Evolutionary conservation across 2,329 filamentous ascomycete genomes (phyloP).

Genomic region (Cryoendolithus antarcticus): DNA sequence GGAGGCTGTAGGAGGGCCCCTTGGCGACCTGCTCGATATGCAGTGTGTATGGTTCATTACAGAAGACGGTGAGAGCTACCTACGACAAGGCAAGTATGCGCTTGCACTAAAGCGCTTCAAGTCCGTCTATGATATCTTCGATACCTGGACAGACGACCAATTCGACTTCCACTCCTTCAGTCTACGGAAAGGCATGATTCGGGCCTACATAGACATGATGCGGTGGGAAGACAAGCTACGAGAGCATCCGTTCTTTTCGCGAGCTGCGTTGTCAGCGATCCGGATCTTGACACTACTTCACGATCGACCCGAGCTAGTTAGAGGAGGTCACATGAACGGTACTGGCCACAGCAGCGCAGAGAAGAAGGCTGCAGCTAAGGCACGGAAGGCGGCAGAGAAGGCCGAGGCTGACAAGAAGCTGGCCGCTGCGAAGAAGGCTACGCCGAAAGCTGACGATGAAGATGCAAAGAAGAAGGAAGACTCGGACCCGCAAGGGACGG

Average conservation of each 20-base stretch:
- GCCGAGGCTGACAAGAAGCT: constrained; percentile 68
- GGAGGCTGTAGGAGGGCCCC: constrained; percentile 73
- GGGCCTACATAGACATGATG: constrained; percentile 91
- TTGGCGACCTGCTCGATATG: constrained; percentile 92
- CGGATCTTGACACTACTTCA: constrained; percentile 67
- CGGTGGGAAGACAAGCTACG: constrained; percentile 87
- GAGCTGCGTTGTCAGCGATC: constrained; percentile 70
- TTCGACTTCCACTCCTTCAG: constrained; percentile 99
- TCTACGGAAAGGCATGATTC: constrained; percentile 87
- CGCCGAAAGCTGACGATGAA: constrained; percentile 49
- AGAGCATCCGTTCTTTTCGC: constrained; percentile 84
- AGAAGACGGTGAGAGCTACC: constrained; percentile 84
- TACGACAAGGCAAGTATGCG: constrained; percentile 68
- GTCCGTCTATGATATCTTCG: constrained; percentile 81
- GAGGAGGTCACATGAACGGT: constrained; percentile 60
- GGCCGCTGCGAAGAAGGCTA: constrained; percentile 34
- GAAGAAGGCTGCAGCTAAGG: constrained; percentile 56
- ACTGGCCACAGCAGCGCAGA: constrained; percentile 69
- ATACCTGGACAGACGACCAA: constrained; percentile 95
- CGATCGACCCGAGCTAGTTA: constrained; percentile 58
- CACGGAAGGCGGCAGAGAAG: constrained; percentile 65
- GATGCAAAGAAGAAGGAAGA: constrained; percentile 72
- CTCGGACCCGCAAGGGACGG: constrained; percentile 70
- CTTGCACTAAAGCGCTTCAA: constrained; percentile 89
- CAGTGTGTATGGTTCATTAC: constrained; percentile 96